Evolutionary conservation across 176 grass and related monocot genomes (phyloP).

Genomic region (Aechmea fasciata): DNA sequence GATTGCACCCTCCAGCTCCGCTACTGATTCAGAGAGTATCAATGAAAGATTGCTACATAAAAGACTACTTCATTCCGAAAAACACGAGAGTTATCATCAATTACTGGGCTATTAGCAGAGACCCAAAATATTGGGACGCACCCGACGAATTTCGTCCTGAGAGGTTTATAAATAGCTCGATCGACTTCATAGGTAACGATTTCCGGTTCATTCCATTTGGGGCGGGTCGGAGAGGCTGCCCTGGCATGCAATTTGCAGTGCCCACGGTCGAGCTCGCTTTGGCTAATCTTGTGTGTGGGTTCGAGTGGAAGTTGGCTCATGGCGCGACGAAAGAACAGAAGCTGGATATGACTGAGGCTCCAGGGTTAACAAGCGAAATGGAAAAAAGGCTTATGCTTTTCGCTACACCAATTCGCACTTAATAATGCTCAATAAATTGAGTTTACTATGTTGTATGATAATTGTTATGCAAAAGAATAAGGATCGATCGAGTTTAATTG

Average conservation of each 20-base stretch:
- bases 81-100: slow-evolving; percentile 34
- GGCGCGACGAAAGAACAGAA: neutral
- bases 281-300: slow-evolving; percentile 22
- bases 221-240: slow-evolving; percentile 42
- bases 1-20: slow-evolving; percentile 34
- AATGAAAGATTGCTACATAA: slow-evolving; percentile 8
- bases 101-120: slow-evolving; percentile 35
- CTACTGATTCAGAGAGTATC: slow-evolving; percentile 39
- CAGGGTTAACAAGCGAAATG: neutral
- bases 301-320: slow-evolving; percentile 29
- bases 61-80: slow-evolving; percentile 12
- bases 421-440: no score
- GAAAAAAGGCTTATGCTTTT: neutral
- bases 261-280: slow-evolving; percentile 23
- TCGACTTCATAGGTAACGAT: slow-evolving; percentile 29
- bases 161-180: slow-evolving; percentile 15
- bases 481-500: no score
- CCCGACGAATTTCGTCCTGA: slow-evolving; percentile 41
- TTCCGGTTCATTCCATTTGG: slow-evolving; percentile 52
- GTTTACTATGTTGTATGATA: no score
- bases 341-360: slow-evolving; percentile 28
- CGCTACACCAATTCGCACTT: neutral
- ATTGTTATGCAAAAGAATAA: no score
- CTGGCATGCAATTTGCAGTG: slow-evolving; percentile 27
- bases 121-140: slow-evolving; percentile 29